Percentiles rank a stretch among this genome's conserved stretches.
Evolutionary conservation across 805 yeast genomes (phyloP).

Genomic region (Hermanozyma aechmeae): DNA sequence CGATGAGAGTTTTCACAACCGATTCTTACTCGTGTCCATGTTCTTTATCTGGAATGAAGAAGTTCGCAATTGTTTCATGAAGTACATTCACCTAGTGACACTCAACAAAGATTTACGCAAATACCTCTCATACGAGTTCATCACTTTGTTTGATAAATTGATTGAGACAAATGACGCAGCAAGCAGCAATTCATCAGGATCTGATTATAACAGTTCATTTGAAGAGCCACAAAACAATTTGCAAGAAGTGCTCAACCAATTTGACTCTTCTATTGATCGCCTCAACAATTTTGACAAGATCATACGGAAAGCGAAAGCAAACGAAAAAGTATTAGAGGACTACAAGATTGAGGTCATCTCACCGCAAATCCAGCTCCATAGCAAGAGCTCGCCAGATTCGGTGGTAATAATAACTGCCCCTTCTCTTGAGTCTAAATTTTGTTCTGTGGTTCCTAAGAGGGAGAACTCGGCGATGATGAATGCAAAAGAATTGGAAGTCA

Average conservation of each 20-base stretch:
- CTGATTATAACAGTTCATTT: too few relatives aligned
- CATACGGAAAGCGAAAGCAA: slow-evolving; percentile 11
- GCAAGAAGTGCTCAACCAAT: slow-evolving; percentile 1
- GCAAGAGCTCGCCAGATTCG: slow-evolving; percentile 35
- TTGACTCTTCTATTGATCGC: slow-evolving; percentile 10
- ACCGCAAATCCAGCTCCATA: slow-evolving; percentile 35
- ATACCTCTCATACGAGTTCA: slow-evolving; percentile 26
- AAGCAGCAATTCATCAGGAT: neutral
- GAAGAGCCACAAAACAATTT: too few relatives aligned
- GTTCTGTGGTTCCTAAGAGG: slow-evolving; percentile 47
- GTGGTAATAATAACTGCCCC: slow-evolving; percentile 70
- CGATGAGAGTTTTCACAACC: slow-evolving; percentile 21
- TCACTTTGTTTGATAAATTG: slow-evolving; percentile 23
- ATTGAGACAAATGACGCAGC: slow-evolving; percentile 14
- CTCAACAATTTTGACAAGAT: slow-evolving; percentile 24
- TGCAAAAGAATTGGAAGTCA: slow-evolving; percentile 41
- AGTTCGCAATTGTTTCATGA: slow-evolving; percentile 23
- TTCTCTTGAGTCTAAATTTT: slow-evolving; percentile 53
- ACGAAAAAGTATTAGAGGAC: slow-evolving; percentile 27
- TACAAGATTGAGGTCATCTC: slow-evolving; percentile 28
- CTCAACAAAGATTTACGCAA: slow-evolving; percentile 16
- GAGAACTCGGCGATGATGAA: slow-evolving; percentile 20
- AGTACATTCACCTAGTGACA: slow-evolving; percentile 29
- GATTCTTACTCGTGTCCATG: slow-evolving; percentile 29
- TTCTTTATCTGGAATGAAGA: slow-evolving; percentile 32